Evolutionary conservation across 2,329 filamentous ascomycete species (phyloP).

Genomic region (Fusarium robinianum): DNA sequence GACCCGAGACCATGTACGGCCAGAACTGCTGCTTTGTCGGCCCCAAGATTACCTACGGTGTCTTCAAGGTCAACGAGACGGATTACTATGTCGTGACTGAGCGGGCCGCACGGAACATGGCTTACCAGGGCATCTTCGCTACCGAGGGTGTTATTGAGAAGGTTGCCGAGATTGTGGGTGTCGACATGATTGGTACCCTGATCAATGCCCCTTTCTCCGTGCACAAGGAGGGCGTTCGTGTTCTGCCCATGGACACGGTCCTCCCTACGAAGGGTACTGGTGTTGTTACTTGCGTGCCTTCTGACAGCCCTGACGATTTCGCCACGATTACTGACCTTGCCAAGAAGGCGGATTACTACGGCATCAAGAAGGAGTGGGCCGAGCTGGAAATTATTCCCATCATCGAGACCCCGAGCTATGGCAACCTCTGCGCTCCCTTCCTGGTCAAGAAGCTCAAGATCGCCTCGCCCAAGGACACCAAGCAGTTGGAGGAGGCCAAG

Average conservation of each 20-base stretch:
- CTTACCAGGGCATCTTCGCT: conserved; percentile 86
- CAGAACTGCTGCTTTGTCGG: conserved; percentile 96
- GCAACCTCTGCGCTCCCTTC: conserved; percentile 79
- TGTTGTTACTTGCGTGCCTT: conserved; percentile 94
- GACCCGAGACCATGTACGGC: conserved; percentile 98
- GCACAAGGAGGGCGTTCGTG: conserved; percentile 80
- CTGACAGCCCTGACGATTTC: conserved; percentile 92
- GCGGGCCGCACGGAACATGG: conserved; percentile 92
- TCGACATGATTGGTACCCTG: conserved; percentile 83
- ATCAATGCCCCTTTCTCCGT: conserved; percentile 87
- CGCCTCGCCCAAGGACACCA: conserved; percentile 91
- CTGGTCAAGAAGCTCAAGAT: conserved; percentile 95
- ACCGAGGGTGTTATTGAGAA: conserved; percentile 76
- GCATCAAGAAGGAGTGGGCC: conserved; percentile 95
- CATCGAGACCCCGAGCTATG: conserved; percentile 86
- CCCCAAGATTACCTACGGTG: conserved; percentile 84
- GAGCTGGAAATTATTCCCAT: conserved; percentile 88
- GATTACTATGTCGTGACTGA: conserved; percentile 87
- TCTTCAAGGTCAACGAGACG: conserved; percentile 78
- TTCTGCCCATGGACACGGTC: conserved; percentile 94
- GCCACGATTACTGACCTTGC: conserved; percentile 84
- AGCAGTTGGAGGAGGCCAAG: conserved; percentile 88
- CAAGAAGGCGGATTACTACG: conserved; percentile 96
- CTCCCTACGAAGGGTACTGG: conserved; percentile 93
- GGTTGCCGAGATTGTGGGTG: conserved; percentile 74